Percentiles rank a stretch among this genome's conserved stretches.
These are phyloP conservation scores for Firmiana major DNA, from an alignment of 345 rosid genomes.

Conservation along the genomic window DNA sequence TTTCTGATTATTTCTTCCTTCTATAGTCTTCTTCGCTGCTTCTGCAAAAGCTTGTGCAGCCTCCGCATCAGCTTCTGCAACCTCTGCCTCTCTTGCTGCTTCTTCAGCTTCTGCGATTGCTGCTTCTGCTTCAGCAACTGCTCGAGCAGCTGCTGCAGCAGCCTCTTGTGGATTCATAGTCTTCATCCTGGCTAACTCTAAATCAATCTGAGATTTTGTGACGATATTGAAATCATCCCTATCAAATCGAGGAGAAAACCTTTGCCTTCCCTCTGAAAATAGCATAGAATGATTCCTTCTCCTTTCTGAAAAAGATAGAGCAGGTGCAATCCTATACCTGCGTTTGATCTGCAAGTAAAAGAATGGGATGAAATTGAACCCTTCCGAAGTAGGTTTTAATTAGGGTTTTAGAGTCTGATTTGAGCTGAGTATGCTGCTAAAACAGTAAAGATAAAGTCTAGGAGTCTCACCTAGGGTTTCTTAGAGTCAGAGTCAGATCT, in stretches of 20 bases:
- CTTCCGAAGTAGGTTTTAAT: no score
- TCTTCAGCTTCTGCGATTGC: slow-evolving; percentile 90
- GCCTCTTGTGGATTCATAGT: slow-evolving; percentile 83
- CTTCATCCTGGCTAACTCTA: slow-evolving; percentile 81
- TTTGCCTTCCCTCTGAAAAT: slow-evolving; percentile 40
- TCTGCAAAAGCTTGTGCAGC: slow-evolving; percentile 87
- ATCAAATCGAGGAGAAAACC: slow-evolving; percentile 43
- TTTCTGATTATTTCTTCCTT: slow-evolving; percentile 51
- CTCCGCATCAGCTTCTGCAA: slow-evolving; percentile 89
- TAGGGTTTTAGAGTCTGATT: no score
- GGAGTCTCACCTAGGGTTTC: no score
- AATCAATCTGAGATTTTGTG: slow-evolving; percentile 69
- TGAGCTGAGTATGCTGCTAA: no score
- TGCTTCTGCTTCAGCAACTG: slow-evolving; percentile 86
- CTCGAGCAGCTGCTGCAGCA: slow-evolving; percentile 77
- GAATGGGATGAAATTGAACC: not conserved
- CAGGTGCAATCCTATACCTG: slow-evolving; percentile 72
- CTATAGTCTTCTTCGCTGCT: slow-evolving; percentile 67
- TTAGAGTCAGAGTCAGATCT: no score
- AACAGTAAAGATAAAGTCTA: no score
- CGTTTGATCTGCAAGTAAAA: slow-evolving; percentile 68
- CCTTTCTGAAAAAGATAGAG: slow-evolving; percentile 45
- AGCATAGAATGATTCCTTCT: slow-evolving; percentile 39
- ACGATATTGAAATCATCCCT: slow-evolving; percentile 45
- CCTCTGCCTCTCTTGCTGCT: slow-evolving; percentile 95